These are phyloP conservation scores for Xylaria sp. DNA, from an alignment of 2,329 filamentous ascomycete species.

Conservation along the genomic window DNA sequence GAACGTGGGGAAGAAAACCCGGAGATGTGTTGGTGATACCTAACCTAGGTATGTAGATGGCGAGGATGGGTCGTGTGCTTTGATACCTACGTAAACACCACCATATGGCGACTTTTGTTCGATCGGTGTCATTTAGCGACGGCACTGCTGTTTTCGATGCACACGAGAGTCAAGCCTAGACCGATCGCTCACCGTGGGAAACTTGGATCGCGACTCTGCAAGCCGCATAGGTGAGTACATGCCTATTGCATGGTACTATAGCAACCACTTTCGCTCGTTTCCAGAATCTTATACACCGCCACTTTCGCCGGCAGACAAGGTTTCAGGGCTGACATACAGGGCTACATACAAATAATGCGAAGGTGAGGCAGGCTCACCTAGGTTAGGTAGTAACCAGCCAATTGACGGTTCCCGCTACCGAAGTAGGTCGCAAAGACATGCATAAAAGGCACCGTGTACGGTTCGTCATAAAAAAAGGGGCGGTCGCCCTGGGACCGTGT, in stretches of 20 bases:
- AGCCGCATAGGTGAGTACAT: constrained; percentile 26
- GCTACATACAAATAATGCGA: constrained; percentile 15
- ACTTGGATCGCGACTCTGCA: constrained; percentile 23
- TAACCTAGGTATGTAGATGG: not conserved
- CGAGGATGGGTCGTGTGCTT: constrained; percentile 1
- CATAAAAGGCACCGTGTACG: not conserved
- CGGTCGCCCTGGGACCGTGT: constrained; percentile 12
- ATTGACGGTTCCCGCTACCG: constrained; percentile 19
- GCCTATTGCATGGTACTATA: constrained; percentile 18
- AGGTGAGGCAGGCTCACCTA: constrained; percentile 28
- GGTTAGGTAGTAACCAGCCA: constrained; percentile 6
- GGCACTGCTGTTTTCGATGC: constrained; percentile 26
- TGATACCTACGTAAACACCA: constrained; percentile 5
- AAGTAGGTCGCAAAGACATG: constrained; percentile 11
- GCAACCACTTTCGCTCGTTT: constrained; percentile 18
- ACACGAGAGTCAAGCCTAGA: constrained; percentile 22
- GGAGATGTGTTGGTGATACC: constrained; percentile 20
- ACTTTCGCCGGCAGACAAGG: constrained; percentile 5
- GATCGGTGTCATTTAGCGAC: constrained; percentile 24
- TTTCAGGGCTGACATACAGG: constrained; percentile 35
- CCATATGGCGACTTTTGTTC: constrained; percentile 19
- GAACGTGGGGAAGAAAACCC: constrained; percentile 38
- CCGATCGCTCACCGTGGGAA: constrained; percentile 18
- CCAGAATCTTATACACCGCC: constrained; percentile 36
- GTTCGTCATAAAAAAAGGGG: constrained; percentile 10